Evolutionary conservation across 2,329 filamentous ascomycete genomes (phyloP), one percentile per base, ranked within the genome.

Genomic region (Fusarium sp.): DNA sequence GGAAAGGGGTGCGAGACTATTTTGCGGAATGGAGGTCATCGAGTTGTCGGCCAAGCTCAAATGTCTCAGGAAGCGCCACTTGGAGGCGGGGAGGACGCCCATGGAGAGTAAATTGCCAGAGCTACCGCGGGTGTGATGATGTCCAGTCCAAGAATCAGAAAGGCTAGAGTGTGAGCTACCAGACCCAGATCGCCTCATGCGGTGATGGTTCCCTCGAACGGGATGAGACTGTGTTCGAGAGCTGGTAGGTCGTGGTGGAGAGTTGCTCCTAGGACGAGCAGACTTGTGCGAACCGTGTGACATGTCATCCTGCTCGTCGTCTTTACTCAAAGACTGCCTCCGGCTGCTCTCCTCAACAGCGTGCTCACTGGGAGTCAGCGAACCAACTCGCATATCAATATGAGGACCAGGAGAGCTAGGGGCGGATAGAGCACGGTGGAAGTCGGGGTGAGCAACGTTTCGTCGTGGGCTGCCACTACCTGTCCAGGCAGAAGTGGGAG

Each of bases 51-150:
- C 90, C 51, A 99, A 83, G 76, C 94, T 96, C 40, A 99, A 85
- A 79, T 98, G 95, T 75, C 92, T 91, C 73, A 99, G 81, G 78
- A 98, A 97, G 57, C 95, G 89, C 96, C 96, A 99, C 79, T 98
- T 98, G 2, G 91, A 92, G 1, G 92, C 82, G 40, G 94, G 93
- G 17, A 98, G 83, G 60, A 90, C 85, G 38, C 90, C 89, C 75
- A 89, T 84, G 15, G 87, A 83, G 48, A 95, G 81, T 2, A 97
- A 83, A 71, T 96, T 97, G 2, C 91, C 91, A 17, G 91, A 89
- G 79, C 94, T 96, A 45, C 90, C 89, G 81, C 90, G 72, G 78
- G 80, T 90, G 42, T 80, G 80, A 47, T 77, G 74, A 57, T 88
- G 74, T 50, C 88, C 83, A 62, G 87, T 82, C 87, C 87, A 81